Evolutionary conservation across 768 basidiomycete species (phyloP), one percentile per base, ranked within the genome.

Genomic region (Coprinopsis sp.): DNA sequence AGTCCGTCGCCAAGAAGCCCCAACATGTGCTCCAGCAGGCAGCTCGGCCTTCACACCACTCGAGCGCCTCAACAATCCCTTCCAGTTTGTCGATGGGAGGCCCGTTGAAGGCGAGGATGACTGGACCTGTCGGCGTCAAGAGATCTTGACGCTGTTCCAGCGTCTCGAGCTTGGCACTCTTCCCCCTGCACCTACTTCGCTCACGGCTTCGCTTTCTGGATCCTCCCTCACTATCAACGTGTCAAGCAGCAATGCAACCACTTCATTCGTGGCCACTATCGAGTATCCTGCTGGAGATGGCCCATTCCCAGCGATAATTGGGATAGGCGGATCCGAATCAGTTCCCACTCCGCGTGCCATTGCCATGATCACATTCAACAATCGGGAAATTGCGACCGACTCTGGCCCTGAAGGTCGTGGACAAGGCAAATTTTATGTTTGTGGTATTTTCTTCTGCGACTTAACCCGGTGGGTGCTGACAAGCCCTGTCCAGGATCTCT

Each of bases 391-490:
- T 45, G 78, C 71, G 2, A 60, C 65, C 28, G 73, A 79, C 55
- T 65, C 64, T 50, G 62, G 65, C 51, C 50, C 55, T 16, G 56
- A 56, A 47, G 73, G 71, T 58, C 70, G 77, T 10, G 77, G 78
- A 3, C 49, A 64, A 16, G 77, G 78, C 19, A 70, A 72, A 34
- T 81, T 81, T 68, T 81, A 72, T 63, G n/a, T n/a, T n/a, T n/a
- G n/a, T n/a, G n/a, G n/a, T n/a, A n/a, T n/a, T n/a, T n/a, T n/a
- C n/a, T n/a, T n/a, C n/a, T n/a, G n/a, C n/a, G n/a, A n/a, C n/a
- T n/a, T n/a, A n/a, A n/a, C n/a, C n/a, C n/a, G n/a, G n/a, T n/a
- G n/a, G n/a, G n/a, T n/a, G n/a, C n/a, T n/a, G n/a, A n/a, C n/a
- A n/a, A n/a, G n/a, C n/a, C n/a, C n/a, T n/a, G n/a, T n/a, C n/a